Conservation (phyloP, 2,329 filamentous ascomycete genomes). For the Ceratocystis diversiconidia region DNA sequence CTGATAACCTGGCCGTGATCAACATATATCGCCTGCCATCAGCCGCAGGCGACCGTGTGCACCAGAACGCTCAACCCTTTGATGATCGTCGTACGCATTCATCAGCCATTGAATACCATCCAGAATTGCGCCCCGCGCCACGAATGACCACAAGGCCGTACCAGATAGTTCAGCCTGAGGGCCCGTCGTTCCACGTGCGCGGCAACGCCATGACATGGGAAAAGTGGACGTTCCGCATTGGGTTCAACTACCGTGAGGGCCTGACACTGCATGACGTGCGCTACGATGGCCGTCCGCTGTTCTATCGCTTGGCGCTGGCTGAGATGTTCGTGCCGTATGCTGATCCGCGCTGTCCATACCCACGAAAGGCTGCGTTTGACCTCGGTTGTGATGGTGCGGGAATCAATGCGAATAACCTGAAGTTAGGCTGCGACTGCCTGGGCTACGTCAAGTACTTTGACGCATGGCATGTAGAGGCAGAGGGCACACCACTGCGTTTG, state of each 20-base stretch:
- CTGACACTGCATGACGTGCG: slow-evolving; percentile 53
- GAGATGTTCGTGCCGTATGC: slow-evolving; percentile 61
- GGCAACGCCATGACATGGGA: slow-evolving; percentile 38
- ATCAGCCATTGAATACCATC: slow-evolving; percentile 24
- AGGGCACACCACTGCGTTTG: slow-evolving; percentile 24
- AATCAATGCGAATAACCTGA: slow-evolving; percentile 50
- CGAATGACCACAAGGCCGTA: slow-evolving; percentile 27
- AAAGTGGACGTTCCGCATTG: slow-evolving; percentile 54
- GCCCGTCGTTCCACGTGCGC: slow-evolving; percentile 31
- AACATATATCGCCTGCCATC: slow-evolving; percentile 36
- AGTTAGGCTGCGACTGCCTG: slow-evolving; percentile 53
- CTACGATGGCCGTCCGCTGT: slow-evolving; percentile 50
- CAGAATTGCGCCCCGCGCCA: slow-evolving; percentile 21
- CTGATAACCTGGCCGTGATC: slow-evolving; percentile 34
- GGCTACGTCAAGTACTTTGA: slow-evolving; percentile 41
- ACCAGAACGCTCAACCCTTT: slow-evolving; percentile 28
- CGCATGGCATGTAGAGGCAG: slow-evolving; percentile 24
- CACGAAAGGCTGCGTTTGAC: slow-evolving; percentile 56
- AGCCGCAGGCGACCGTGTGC: slow-evolving; percentile 28
- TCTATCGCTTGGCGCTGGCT: slow-evolving; percentile 51
- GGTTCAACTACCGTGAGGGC: slow-evolving; percentile 57
- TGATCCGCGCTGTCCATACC: slow-evolving; percentile 48
- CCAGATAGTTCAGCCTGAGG: slow-evolving; percentile 27
- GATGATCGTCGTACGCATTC: slow-evolving; percentile 6
- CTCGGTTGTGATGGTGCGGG: slow-evolving; percentile 54